Percentiles rank a stretch among this genome's conserved stretches.
phyloP scores from a whole-genome alignment of 108 stramenopile genomes.

The Pseudonitzschia multistriata region DNA sequence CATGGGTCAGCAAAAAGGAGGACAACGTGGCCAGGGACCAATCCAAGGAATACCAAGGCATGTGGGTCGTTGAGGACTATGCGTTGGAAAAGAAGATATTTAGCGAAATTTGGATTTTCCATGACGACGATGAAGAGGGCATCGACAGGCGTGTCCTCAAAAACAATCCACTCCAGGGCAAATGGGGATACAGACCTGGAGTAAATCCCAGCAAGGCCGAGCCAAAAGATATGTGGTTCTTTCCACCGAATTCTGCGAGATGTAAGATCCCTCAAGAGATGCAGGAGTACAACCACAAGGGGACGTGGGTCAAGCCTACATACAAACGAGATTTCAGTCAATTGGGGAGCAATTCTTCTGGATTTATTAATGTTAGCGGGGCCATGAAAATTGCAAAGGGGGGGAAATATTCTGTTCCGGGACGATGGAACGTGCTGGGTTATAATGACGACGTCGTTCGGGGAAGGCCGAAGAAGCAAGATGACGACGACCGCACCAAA shows the following conservation, averaged over 20 bases:
- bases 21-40: slow-evolving; percentile 5
- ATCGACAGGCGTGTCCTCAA: slow-evolving; percentile 21
- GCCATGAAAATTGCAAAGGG: slow-evolving; percentile 17
- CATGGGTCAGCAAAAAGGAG: slow-evolving; percentile 23
- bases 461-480: slow-evolving; percentile 7
- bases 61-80: slow-evolving; percentile 25
- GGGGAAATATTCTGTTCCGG: slow-evolving; percentile 18
- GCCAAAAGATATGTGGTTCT: slow-evolving; percentile 20
- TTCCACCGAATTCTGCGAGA: slow-evolving; percentile 18
- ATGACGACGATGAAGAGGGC: slow-evolving; percentile 20
- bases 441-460: slow-evolving; percentile 28
- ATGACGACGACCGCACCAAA: slow-evolving; percentile 4
- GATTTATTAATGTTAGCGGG: slow-evolving; percentile 26
- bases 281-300: slow-evolving; percentile 11
- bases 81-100: slow-evolving; percentile 8
- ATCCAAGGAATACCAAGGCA: slow-evolving; percentile 13
- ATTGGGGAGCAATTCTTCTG: slow-evolving; percentile 8
- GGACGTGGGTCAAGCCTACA: slow-evolving; percentile 26
- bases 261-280: slow-evolving; percentile 14
- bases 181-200: slow-evolving; percentile 19
- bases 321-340: slow-evolving; percentile 27
- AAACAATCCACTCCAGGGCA: slow-evolving; percentile 30
- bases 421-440: slow-evolving; percentile 36
- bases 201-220: background rate
- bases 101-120: slow-evolving; percentile 24